Evolutionary conservation across 2,329 filamentous ascomycete genomes (phyloP).

Genomic region (Dendryphion nanum): DNA sequence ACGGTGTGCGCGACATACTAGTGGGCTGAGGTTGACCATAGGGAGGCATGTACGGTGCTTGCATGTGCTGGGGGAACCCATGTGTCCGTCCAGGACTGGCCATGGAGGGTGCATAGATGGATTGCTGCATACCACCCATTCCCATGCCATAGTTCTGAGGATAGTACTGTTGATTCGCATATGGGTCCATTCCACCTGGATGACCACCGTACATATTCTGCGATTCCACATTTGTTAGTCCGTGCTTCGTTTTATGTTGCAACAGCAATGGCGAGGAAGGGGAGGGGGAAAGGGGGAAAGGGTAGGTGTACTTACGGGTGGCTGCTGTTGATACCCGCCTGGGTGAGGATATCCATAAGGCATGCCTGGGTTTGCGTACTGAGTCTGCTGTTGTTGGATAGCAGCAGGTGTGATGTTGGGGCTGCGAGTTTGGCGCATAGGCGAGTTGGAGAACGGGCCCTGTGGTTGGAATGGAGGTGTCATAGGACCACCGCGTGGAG

Average conservation of each 20-base stretch:
- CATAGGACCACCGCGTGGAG: conserved; percentile 52
- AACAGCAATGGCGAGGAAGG: too few species aligned
- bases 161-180: conserved; percentile 36
- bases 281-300: conserved; percentile 7
- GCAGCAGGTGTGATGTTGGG: conserved; percentile 60
- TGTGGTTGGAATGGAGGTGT: conserved; percentile 51
- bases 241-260: too few species aligned
- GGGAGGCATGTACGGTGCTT: conserved; percentile 51
- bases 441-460: conserved; percentile 54
- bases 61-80: conserved; percentile 48
- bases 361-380: conserved; percentile 60
- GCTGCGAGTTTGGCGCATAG: conserved; percentile 56
- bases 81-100: conserved; percentile 45
- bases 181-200: conserved; percentile 45
- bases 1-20: conserved; percentile 65
- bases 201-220: conserved; percentile 64
- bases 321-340: conserved; percentile 51
- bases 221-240: conserved; percentile 65
- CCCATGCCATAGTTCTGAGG: conserved; percentile 49
- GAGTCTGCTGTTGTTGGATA: conserved; percentile 61
- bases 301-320: conserved; percentile 60
- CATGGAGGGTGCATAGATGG: conserved; percentile 45
- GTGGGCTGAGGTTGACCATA: conserved; percentile 59
- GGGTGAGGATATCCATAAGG: conserved; percentile 61
- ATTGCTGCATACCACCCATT: conserved; percentile 44